Conservation (phyloP, 176 grass and related monocot species). For the Oryza brachyantha region DNA sequence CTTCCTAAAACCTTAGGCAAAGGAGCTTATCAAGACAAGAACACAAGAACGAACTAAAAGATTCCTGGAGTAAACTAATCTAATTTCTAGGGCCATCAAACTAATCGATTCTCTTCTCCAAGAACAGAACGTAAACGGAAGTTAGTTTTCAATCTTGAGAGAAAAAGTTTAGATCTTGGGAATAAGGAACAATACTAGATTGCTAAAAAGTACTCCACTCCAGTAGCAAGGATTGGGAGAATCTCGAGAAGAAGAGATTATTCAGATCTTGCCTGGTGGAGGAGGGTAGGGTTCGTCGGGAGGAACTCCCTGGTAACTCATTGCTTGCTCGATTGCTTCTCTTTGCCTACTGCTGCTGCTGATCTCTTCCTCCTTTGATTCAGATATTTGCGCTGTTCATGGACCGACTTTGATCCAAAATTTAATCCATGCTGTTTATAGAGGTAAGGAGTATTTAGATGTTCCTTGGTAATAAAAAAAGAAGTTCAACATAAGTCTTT, state of each 20-base stretch:
- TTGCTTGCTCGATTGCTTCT: neutral
- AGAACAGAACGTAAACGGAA: neutral
- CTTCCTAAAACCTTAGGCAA: neutral
- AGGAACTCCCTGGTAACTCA: slow-evolving; percentile 37
- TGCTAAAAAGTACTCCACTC: neutral
- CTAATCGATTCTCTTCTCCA: too few relatives aligned
- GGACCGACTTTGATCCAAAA: neutral
- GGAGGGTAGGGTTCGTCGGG: slow-evolving; percentile 28
- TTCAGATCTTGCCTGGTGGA: too few relatives aligned
- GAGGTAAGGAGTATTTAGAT: neutral
- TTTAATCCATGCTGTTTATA: neutral
- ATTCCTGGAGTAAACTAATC: too few relatives aligned
- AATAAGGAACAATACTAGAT: neutral
- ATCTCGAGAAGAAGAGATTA: neutral
- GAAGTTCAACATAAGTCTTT: neutral
- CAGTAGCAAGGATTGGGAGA: neutral
- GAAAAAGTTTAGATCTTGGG: neutral
- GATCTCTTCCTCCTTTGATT: too few relatives aligned
- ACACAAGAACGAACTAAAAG: neutral
- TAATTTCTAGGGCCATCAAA: neutral
- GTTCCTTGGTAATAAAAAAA: neutral
- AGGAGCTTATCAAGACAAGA: neutral
- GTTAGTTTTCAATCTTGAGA: neutral
- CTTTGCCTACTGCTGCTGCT: neutral
- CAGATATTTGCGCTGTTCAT: neutral